These are phyloP conservation scores for Elongisporangium senticosum DNA, from an alignment of 352 stramenopile species.

Conservation along the genomic window DNA sequence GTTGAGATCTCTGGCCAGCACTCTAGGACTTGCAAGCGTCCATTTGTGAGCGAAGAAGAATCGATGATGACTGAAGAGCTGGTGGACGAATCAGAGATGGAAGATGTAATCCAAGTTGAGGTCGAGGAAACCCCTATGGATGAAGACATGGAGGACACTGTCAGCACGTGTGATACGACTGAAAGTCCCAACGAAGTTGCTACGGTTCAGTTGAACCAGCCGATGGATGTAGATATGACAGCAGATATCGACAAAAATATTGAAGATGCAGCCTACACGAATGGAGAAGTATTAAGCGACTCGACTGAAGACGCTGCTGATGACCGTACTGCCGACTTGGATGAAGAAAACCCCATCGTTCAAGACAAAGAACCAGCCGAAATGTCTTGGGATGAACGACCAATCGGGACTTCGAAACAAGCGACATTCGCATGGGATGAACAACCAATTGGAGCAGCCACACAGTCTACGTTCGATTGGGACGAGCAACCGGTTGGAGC, in stretches of 20 bases:
- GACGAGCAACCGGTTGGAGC: neutral
- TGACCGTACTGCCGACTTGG: neutral
- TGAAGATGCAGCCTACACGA: neutral
- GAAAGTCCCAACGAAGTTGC: neutral
- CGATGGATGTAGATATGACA: neutral
- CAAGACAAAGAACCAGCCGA: neutral
- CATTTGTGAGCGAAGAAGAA: neutral
- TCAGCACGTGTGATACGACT: neutral
- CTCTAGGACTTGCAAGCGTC: slow-evolving; percentile 13
- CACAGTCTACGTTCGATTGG: neutral
- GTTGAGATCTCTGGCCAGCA: slow-evolving; percentile 25
- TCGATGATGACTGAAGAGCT: neutral
- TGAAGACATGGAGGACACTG: neutral
- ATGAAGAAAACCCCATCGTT: neutral
- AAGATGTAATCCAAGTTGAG: neutral
- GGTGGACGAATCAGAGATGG: neutral
- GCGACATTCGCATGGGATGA: slow-evolving; percentile 4
- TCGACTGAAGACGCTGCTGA: neutral
- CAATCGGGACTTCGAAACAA: slow-evolving; percentile 1
- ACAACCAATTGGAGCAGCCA: neutral
- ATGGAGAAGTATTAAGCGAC: neutral
- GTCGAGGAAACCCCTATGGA: neutral
- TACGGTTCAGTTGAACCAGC: neutral
- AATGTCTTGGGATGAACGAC: slow-evolving; percentile 12
- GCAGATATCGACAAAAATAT: neutral